Base-by-base conservation (phyloP, 208 protist species). In the Wallacemonas collosoma region DNA sequence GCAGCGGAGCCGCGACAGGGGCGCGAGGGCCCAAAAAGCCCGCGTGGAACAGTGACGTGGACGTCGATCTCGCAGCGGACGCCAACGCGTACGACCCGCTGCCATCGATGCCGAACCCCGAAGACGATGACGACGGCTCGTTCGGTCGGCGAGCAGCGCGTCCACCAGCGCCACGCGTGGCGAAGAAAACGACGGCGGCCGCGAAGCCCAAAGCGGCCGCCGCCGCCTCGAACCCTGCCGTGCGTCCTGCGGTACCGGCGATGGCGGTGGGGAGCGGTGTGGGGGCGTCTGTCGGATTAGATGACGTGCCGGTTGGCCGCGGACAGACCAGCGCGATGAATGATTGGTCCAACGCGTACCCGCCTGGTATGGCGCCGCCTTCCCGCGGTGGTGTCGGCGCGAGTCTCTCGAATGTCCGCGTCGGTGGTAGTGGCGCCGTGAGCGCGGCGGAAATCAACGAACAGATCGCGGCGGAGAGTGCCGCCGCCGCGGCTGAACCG, bases 21-120 rank as follows among this genome's bases (percentile, higher is more conserved):
- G 15, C 3, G 6, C 8, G 14, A 4, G n/a, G 2, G 6, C 53
- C 41, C 43, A 72, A 68, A 36, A 83, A 83, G 56, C 89, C 87
- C 0, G 77, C 68, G 45, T 94, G 86, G 85, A 94, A 90, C 71
- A 80, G 72, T 39, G 89, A 91, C 53, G 71, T 89, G 26, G 81
- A 77, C 4, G 55, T 88, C 47, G 35, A 43, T 12, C 56, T 81
- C 54, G 70, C 65, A 12, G 67, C 81, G 2, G 44, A 73, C 53
- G 38, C 8, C 3, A 4, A 4, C 11, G 57, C 41, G n/a, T 65
- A 65, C 60, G 60, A 65, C 15, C 60, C 60, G 11, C 60, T 65
- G 11, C 60, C 60, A 48, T 47, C 60, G n/a, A 65, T 65, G 60
- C 41, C 60, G 5, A 17, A 45, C 17, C 61, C 35, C 26, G 50